phyloP scores from a whole-genome alignment of 768 basidiomycete genomes.

The Boletus vermiculosoides region DNA sequence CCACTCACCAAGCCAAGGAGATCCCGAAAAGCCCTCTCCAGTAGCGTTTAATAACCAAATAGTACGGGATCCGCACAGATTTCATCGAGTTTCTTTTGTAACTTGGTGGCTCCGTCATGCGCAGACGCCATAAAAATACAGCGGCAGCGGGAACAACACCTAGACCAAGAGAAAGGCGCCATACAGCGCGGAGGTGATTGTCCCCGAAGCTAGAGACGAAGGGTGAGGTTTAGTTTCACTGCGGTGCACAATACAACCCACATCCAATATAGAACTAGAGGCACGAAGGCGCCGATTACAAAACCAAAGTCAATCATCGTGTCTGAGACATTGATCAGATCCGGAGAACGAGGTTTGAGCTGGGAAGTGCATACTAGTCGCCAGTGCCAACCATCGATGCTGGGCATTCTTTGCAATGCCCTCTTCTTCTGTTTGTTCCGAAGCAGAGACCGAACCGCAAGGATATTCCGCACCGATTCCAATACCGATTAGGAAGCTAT shows the following conservation, averaged over 20 bases:
- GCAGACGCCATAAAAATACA: constrained; percentile 85
- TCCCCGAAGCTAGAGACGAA: constrained; percentile 57
- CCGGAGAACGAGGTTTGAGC: not conserved
- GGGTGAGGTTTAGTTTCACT: not conserved
- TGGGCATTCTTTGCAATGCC: constrained; percentile 77
- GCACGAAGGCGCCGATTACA: constrained; percentile 76
- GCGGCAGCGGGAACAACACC: constrained; percentile 77
- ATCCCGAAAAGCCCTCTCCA: constrained; percentile 73
- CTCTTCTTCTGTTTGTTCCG: constrained; percentile 86
- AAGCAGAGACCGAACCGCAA: constrained; percentile 83
- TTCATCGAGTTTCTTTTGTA: constrained; percentile 83
- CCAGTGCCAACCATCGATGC: constrained; percentile 82
- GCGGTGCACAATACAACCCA: constrained; percentile 34
- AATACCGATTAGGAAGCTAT: constrained; percentile 83
- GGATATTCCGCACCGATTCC: constrained; percentile 90
- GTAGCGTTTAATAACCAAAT: constrained; percentile 76
- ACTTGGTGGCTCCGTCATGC: constrained; percentile 75
- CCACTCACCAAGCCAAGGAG: constrained; percentile 64
- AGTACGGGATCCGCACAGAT: constrained; percentile 67
- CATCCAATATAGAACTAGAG: constrained; percentile 89
- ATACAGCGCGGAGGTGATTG: constrained; percentile 80
- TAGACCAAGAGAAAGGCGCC: constrained; percentile 84
- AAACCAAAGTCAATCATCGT: constrained; percentile 86
- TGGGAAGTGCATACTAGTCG: constrained; percentile 64
- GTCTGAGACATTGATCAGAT: constrained; percentile 41